Conservation (phyloP, 2,329 filamentous ascomycete genomes). For the Blumeria graminis region DNA sequence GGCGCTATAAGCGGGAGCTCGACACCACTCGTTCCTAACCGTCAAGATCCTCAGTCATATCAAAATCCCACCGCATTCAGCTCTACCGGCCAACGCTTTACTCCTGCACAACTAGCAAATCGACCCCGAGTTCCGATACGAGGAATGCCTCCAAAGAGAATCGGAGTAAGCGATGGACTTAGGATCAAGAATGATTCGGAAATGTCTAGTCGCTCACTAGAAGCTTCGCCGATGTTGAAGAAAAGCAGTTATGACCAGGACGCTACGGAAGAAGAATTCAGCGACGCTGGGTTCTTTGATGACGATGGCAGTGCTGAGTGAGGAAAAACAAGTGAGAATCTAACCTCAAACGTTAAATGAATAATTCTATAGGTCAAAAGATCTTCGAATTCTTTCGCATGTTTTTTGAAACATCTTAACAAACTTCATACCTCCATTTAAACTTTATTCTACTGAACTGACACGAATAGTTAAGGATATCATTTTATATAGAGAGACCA, state of each 20-base stretch:
- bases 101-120: conserved; percentile 23
- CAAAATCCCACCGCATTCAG: conserved; percentile 23
- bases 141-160: conserved; percentile 17
- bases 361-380: no score
- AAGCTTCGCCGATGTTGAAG: conserved; percentile 37
- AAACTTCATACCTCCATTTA: no score
- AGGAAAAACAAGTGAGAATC: not conserved
- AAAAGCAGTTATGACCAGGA: conserved; percentile 31
- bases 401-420: no score
- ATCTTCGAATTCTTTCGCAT: no score
- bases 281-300: conserved; percentile 16
- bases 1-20: conserved; percentile 57
- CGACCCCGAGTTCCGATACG: conserved; percentile 13
- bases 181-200: conserved; percentile 6
- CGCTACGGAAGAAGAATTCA: conserved; percentile 28
- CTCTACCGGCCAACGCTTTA: conserved; percentile 32
- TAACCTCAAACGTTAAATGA: no score
- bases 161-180: not conserved
- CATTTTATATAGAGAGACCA: no score
- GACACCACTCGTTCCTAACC: conserved; percentile 9
- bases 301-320: conserved; percentile 13
- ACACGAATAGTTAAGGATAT: no score
- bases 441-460: no score
- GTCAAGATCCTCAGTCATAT: conserved; percentile 23
- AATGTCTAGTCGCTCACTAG: conserved; percentile 13